Base-by-base conservation (phyloP, 202 grass and related monocot species). In the Digitaria exilis region DNA sequence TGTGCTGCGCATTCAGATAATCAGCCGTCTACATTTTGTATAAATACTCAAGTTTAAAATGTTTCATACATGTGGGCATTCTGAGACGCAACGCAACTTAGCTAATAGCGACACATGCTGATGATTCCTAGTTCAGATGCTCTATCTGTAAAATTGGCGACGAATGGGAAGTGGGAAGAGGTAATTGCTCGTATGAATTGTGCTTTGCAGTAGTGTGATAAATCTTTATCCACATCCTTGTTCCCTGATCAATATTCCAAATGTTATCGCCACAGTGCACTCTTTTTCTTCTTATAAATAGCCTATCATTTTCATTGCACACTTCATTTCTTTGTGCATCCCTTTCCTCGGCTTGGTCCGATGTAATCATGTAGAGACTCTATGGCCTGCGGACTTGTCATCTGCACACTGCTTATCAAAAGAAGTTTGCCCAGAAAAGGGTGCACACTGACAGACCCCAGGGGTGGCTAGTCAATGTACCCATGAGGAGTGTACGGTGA, bases 351-450 rank as follows among this genome's bases (percentile, higher is more conserved):
- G 13, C 65, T 43, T 41, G 60, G 24, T 72, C 44, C 42, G 55
- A 9, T 46, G 67, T 70, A 44, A 18, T n/a, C n/a, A n/a, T 82
- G 52, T 29, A 71, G 69, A 2, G 15, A 10, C 25, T 16, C 68
- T 11, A 44, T 24, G 15, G n/a, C 30, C 3, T 65, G 21, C 50
- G 8, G 64, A 32, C 59, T 58, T 78, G 9, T 75, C 19, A 73
- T 32, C 4, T 39, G 65, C 66, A 34, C 65, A 43, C 25, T 71
- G 69, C 56, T 18, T 30, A 63, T 39, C 9, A 7, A 39, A 73
- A 87, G 34, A 56, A 82, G 52, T 67, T 76, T 79, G 85, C 60
- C 35, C 30, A 46, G 49, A 67, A 85, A 91, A 76, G 77, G 65
- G 44, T 12, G 31, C 64, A 71, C 71, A 64, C 63, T 69, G 13